Base-by-base conservation (phyloP, 805 yeast genomes). In the Saturnispora serradocipensis region DNA sequence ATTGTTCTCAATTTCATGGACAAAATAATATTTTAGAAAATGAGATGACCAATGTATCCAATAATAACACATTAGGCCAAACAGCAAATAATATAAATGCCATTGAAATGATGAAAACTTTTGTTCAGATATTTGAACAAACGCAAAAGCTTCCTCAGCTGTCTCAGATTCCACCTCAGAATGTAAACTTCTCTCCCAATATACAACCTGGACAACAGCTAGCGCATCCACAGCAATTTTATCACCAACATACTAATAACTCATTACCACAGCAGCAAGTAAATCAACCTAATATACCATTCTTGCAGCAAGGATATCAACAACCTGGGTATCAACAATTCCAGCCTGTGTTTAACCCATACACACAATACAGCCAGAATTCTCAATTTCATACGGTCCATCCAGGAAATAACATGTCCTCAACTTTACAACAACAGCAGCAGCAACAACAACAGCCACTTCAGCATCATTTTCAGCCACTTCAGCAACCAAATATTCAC, bases 191-290 rank as follows among this genome's bases (percentile, higher is more conserved):
- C 43, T 60, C 56, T 18, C 59, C 46, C 22, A 53, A 53, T 28
- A 45, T 18, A 46, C 61, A 53, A 22, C 59, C 54, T 46, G 55
- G 46, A 24, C 61, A 55, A 40, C 56, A 46, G 52, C 56, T 45
- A 54, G 60, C 48, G 56, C 54, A 28, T 56, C 54, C 20, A 45
- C 59, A 56, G 25, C 51, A 52, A 8, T 60, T 50, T 49, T 57
- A 54, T 16, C 57, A 48, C 34, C 48, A 47, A 25, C 51, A 47
- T 4, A 43, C 49, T 4, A 30, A 30, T 13, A 11, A 10, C 15
- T 13, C 34, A 30, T 30, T 30, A 20, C 54, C 49, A 8, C 54
- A 34, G 38, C 55, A 51, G 32, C 20, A 16, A 38, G 27, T 28
- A 24, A 24, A 7, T 15, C 45, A 39, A 24, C 10, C 18, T 22